These are phyloP conservation scores for Phytophthora ramorum DNA, from an alignment of 352 stramenopile genomes.

Conservation along the genomic window DNA sequence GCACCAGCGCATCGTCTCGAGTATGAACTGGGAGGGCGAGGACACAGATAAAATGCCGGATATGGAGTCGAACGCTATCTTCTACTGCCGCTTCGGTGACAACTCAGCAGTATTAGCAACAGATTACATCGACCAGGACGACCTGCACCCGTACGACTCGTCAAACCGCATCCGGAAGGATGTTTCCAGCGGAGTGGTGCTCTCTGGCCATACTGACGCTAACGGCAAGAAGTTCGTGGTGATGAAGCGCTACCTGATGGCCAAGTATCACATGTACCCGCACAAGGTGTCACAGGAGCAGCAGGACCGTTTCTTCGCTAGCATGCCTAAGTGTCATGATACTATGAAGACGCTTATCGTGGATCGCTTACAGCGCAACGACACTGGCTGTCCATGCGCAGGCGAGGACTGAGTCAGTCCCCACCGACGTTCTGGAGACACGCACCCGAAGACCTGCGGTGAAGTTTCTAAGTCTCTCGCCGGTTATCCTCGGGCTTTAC, in stretches of 20 bases:
- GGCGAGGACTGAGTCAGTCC: constrained; percentile 27
- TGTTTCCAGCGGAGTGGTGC: constrained; percentile 72
- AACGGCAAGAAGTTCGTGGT: constrained; percentile 74
- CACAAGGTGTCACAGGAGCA: constrained; percentile 75
- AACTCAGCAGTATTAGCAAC: constrained; percentile 71
- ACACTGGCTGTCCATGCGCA: constrained; percentile 28
- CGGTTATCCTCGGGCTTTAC: constrained; percentile 9
- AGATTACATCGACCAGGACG: constrained; percentile 83
- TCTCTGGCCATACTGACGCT: constrained; percentile 64
- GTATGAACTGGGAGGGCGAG: constrained; percentile 66
- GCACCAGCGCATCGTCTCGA: constrained; percentile 82
- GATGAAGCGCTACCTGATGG: constrained; percentile 84
- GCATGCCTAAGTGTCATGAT: constrained; percentile 66
- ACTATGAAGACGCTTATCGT: constrained; percentile 71
- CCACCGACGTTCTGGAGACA: constrained; percentile 5
- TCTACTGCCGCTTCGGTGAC: constrained; percentile 67
- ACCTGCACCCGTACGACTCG: constrained; percentile 75
- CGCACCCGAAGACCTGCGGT: not conserved
- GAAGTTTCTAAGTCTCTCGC: not conserved
- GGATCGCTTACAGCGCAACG: constrained; percentile 48
- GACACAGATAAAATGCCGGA: constrained; percentile 58
- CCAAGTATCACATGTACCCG: constrained; percentile 83
- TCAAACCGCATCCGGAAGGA: constrained; percentile 83
- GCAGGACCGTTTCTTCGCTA: constrained; percentile 64
- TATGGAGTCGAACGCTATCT: constrained; percentile 78